These are phyloP conservation scores for Alternaria panax DNA, from an alignment of 2,329 filamentous ascomycete genomes.

Conservation along the genomic window DNA sequence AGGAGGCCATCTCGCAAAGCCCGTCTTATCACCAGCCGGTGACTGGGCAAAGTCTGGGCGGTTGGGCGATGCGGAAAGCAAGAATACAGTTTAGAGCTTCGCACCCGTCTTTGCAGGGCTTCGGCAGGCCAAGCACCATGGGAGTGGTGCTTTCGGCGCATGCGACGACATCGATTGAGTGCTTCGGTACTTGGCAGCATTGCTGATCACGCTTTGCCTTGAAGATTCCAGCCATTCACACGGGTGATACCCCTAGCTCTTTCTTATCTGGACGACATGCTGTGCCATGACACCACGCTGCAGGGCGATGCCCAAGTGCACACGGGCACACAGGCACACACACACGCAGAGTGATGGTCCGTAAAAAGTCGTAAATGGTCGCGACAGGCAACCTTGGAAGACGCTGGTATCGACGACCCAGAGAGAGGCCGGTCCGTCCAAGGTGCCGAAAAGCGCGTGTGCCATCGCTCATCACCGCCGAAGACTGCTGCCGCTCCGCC, in stretches of 20 bases:
- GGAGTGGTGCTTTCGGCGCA: conserved; percentile 28
- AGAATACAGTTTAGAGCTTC: conserved; percentile 10
- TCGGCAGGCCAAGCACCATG: conserved; percentile 24
- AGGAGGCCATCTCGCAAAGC: not conserved
- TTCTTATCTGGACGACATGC: conserved; percentile 26
- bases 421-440: not conserved
- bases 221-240: conserved; percentile 14
- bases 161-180: conserved; percentile 22
- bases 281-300: conserved; percentile 3
- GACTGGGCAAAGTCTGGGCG: conserved; percentile 29
- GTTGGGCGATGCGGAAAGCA: not conserved
- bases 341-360: not conserved
- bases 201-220: conserved; percentile 24
- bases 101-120: conserved; percentile 14
- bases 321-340: not conserved
- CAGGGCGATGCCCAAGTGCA: not conserved
- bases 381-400: not conserved
- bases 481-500: conserved; percentile 15
- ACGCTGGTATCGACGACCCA: not conserved
- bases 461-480: conserved; percentile 1
- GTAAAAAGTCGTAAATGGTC: not conserved
- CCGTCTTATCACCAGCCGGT: conserved; percentile 32
- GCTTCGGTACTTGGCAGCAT: conserved; percentile 38
- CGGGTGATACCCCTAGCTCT: conserved; percentile 9
- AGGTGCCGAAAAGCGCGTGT: not conserved